phyloP scores from a whole-genome alignment of 805 yeast genomes.

The Wickerhamomyces ciferrii region DNA sequence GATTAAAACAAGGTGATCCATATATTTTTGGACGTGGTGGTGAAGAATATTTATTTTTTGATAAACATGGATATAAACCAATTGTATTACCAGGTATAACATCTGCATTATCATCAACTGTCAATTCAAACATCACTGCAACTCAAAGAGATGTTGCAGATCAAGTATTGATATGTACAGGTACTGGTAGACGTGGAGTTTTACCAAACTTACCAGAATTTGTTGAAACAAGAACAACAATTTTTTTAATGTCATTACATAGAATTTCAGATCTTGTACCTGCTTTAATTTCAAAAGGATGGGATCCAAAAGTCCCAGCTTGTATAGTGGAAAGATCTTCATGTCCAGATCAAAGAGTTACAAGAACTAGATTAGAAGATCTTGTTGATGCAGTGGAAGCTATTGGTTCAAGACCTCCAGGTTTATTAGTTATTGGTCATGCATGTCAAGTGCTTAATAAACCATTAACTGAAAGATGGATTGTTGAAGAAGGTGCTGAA shows the following conservation, averaged over 20 bases:
- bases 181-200: slow-evolving; percentile 86
- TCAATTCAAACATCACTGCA: slow-evolving; percentile 77
- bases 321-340: slow-evolving; percentile 89
- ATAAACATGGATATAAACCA: slow-evolving; percentile 63
- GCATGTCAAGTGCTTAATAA: slow-evolving; percentile 53
- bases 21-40: slow-evolving; percentile 96
- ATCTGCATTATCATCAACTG: slow-evolving; percentile 85
- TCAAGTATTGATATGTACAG: slow-evolving; percentile 90
- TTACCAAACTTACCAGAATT: slow-evolving; percentile 75
- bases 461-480: slow-evolving; percentile 18
- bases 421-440: slow-evolving; percentile 75
- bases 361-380: slow-evolving; percentile 63
- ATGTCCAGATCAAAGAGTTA: slow-evolving; percentile 87
- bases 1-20: slow-evolving; percentile 96
- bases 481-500: slow-evolving; percentile 31
- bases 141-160: slow-evolving; percentile 91
- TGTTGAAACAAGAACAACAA: slow-evolving; percentile 68
- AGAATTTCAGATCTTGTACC: slow-evolving; percentile 46
- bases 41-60: slow-evolving; percentile 76
- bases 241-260: slow-evolving; percentile 88
- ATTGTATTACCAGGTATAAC: slow-evolving; percentile 82
- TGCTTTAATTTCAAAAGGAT: slow-evolving; percentile 48
- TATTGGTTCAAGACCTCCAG: slow-evolving; percentile 90
- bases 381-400: slow-evolving; percentile 70
- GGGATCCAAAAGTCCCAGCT: slow-evolving; percentile 73